Evolutionary conservation across 2,329 filamentous ascomycete genomes (phyloP).

Genomic region (Diaporthe vexans): DNA sequence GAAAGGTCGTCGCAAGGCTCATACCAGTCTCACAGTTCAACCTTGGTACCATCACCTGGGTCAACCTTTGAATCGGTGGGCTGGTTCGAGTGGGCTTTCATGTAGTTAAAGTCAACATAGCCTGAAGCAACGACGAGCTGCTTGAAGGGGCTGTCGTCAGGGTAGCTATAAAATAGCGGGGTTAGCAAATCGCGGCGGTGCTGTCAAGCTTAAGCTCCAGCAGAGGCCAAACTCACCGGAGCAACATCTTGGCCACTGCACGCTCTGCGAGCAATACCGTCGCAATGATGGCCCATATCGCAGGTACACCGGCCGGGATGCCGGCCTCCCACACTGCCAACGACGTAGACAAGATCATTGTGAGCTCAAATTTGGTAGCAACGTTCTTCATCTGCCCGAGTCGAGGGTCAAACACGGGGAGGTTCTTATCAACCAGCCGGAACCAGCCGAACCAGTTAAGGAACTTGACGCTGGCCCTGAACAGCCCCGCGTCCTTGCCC

Average conservation of each 20-base stretch:
- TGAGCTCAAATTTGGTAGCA: background rate
- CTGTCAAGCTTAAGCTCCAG: background rate
- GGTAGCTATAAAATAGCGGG: background rate
- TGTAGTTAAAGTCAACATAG: conserved; percentile 30
- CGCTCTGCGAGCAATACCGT: conserved; percentile 16
- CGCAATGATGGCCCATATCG: background rate
- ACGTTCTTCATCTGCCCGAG: background rate
- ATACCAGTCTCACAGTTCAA: background rate
- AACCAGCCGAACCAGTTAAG: conserved; percentile 40
- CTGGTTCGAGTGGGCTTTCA: background rate
- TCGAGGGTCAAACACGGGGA: conserved; percentile 6
- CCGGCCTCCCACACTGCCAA: conserved; percentile 35
- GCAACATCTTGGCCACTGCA: conserved; percentile 3
- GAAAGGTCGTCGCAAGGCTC: too few relatives aligned
- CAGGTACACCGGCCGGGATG: conserved; percentile 23
- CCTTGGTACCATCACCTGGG: background rate
- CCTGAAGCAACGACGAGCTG: conserved; percentile 17
- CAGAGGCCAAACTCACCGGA: conserved; percentile 6
- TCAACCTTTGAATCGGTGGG: background rate
- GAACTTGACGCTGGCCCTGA: conserved; percentile 36
- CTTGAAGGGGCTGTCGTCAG: conserved; percentile 25
- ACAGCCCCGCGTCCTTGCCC: conserved; percentile 8
- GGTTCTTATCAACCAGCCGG: background rate
- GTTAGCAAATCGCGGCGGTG: background rate
- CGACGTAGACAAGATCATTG: background rate